A percentile compares a stretch with the other conserved stretches of the same genome.
phyloP scores from a whole-genome alignment of 2,329 filamentous ascomycete species.

The Amphichorda felina region DNA sequence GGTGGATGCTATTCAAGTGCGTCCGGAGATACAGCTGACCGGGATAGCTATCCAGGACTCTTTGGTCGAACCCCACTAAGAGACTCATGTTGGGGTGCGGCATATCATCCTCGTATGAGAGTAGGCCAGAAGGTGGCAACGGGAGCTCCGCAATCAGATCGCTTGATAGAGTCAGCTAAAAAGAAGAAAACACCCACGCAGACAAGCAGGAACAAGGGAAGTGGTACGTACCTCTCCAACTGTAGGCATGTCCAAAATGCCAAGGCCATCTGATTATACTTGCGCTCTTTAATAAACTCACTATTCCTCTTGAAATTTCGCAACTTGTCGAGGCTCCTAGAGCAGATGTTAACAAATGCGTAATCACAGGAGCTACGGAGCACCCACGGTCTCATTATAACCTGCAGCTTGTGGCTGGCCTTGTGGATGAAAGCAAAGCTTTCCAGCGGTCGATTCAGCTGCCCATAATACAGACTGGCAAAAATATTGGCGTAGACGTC shows the following conservation, averaged over 20 bases:
- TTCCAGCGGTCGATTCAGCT: slow-evolving; percentile 75
- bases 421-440: slow-evolving; percentile 56
- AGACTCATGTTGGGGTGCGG: slow-evolving; percentile 49
- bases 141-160: slow-evolving; percentile 84
- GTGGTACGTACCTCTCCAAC: slow-evolving; percentile 59
- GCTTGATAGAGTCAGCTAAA: slow-evolving; percentile 27
- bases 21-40: slow-evolving; percentile 55
- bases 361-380: neutral
- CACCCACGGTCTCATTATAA: slow-evolving; percentile 64
- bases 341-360: neutral
- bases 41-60: slow-evolving; percentile 46
- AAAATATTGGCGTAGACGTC: slow-evolving; percentile 79
- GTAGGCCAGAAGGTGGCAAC: slow-evolving; percentile 46
- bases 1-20: slow-evolving; percentile 51
- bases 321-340: slow-evolving; percentile 37
- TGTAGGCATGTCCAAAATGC: slow-evolving; percentile 93
- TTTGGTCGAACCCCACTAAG: slow-evolving; percentile 27
- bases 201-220: neutral
- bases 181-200: neutral
- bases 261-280: slow-evolving; percentile 53
- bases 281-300: slow-evolving; percentile 27
- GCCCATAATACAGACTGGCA: slow-evolving; percentile 79
- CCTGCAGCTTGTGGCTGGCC: slow-evolving; percentile 48
- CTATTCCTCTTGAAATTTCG: slow-evolving; percentile 24
- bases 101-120: slow-evolving; percentile 52